A percentile compares a stretch with the other conserved stretches of the same genome.
Evolutionary conservation across 2,329 filamentous ascomycete species (phyloP).

Genomic region (Diplocarpon mali): DNA sequence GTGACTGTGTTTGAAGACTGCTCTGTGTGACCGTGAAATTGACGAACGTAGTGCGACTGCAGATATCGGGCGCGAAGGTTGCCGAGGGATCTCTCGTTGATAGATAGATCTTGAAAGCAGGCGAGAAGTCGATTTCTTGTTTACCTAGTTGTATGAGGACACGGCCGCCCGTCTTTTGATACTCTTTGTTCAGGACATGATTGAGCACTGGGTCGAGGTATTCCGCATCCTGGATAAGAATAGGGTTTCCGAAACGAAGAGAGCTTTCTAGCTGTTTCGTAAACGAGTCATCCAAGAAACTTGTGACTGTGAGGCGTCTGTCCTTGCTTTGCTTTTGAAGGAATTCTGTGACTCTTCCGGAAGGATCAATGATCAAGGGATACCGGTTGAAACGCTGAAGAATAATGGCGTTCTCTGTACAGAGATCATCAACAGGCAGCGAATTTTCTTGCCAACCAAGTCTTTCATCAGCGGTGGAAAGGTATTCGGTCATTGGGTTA

Average conservation of each 20-base stretch:
- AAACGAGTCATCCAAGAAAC: slow-evolving; percentile 95
- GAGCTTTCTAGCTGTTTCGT: slow-evolving; percentile 97
- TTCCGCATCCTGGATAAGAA: slow-evolving; percentile 96
- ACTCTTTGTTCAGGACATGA: slow-evolving; percentile 98
- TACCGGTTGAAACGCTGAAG: slow-evolving; percentile 97
- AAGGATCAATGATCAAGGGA: slow-evolving; percentile 95
- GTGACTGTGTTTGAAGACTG: slow-evolving; percentile 93
- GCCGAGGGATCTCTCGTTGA: slow-evolving; percentile 95
- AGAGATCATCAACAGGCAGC: slow-evolving; percentile 89
- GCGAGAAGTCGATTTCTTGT: slow-evolving; percentile 98
- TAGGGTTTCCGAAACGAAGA: slow-evolving; percentile 93
- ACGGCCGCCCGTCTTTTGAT: slow-evolving; percentile 95
- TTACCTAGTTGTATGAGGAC: slow-evolving; percentile 96
- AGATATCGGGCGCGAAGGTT: slow-evolving; percentile 90
- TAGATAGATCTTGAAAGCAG: slow-evolving; percentile 87
- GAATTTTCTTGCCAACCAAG: slow-evolving; percentile 91
- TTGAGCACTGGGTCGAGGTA: slow-evolving; percentile 95
- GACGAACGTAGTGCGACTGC: slow-evolving; percentile 96
- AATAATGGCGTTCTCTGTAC: slow-evolving; percentile 96
- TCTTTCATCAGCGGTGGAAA: slow-evolving; percentile 92
- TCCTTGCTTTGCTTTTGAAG: slow-evolving; percentile 90
- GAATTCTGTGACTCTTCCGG: slow-evolving; percentile 88
- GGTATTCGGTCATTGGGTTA: slow-evolving; percentile 90
- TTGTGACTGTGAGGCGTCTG: slow-evolving; percentile 86
- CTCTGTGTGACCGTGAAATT: slow-evolving; percentile 99